These are phyloP conservation scores for Isoetes taiwanensis DNA, from an alignment of 75 land plant genomes.

Conservation along the genomic window DNA sequence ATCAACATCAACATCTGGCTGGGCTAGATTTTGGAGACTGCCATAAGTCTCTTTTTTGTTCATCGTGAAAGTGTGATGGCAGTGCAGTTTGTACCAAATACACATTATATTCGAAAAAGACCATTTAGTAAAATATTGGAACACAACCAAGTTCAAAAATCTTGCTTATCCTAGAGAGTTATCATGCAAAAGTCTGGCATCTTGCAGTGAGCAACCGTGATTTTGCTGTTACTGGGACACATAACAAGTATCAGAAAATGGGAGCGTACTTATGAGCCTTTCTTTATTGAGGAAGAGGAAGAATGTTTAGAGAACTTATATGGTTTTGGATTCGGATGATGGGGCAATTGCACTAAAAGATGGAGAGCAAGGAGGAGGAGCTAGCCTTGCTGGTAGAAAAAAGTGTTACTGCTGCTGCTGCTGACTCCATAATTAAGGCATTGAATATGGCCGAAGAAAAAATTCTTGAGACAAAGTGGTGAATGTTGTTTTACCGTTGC, in stretches of 20 bases:
- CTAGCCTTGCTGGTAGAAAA: no score
- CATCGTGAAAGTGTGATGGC: conserved; percentile 94
- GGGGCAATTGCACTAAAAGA: no score
- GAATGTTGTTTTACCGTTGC: no score
- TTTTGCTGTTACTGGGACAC: conserved; percentile 86
- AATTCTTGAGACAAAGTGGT: no score
- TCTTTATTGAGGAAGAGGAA: no score
- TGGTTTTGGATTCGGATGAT: no score
- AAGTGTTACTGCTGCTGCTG: no score
- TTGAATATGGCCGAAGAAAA: no score
- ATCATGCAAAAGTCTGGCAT: conserved; percentile 84
- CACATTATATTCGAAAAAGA: conserved; percentile 98
- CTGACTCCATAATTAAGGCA: no score
- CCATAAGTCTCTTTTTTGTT: conserved; percentile 93
- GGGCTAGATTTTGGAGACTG: conserved; percentile 99
- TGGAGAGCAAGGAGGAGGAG: no score
- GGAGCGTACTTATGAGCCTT: no score
- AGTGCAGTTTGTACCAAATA: conserved; percentile 87
- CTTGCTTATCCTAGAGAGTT: conserved; percentile 86
- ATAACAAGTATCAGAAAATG: conserved; percentile 79
- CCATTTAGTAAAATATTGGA: conserved; percentile 95
- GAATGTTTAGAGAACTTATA: no score
- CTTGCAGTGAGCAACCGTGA: conserved; percentile 82
- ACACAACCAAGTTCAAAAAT: conserved; percentile 97
- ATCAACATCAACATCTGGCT: conserved; percentile 97